Percentiles rank a stretch among this genome's conserved stretches.
Evolutionary conservation across 2,329 filamentous ascomycete genomes (phyloP).

Genomic region (Gliomastix tumulicola): DNA sequence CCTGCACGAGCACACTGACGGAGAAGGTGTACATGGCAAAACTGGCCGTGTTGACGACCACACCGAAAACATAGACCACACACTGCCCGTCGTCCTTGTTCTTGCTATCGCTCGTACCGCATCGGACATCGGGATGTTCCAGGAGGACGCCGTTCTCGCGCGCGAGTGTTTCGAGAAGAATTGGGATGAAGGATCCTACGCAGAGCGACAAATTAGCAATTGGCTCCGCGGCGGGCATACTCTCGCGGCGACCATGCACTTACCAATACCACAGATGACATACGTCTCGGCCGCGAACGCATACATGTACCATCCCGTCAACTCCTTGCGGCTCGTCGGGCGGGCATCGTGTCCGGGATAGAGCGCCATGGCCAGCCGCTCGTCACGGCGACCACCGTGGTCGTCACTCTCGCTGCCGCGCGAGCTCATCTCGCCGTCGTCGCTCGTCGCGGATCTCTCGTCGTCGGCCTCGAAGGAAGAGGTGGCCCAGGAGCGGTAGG

Average conservation of each 20-base stretch:
- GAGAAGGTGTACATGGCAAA: constrained; percentile 99
- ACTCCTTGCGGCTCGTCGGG: constrained; percentile 80
- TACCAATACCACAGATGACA: constrained; percentile 73
- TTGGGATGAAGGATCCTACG: constrained; percentile 92
- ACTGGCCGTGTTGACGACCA: constrained; percentile 89
- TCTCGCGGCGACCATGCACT: too few relatives aligned
- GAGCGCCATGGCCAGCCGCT: constrained; percentile 26
- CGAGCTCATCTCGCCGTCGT: constrained; percentile 24
- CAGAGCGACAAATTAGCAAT: too few relatives aligned
- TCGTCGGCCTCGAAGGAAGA: constrained; percentile 65
- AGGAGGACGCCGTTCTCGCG: constrained; percentile 85
- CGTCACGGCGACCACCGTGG: constrained; percentile 14
- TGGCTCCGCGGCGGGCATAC: too few relatives aligned
- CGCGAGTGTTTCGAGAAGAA: constrained; percentile 88
- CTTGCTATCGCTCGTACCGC: constrained; percentile 56
- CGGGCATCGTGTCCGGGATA: constrained; percentile 83
- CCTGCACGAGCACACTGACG: constrained; percentile 81
- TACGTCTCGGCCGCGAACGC: constrained; percentile 96
- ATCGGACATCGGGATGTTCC: constrained; percentile 69
- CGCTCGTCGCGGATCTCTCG: constrained; percentile 47
- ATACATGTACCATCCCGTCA: constrained; percentile 93
- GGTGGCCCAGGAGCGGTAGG: constrained; percentile 47
- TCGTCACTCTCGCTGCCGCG: constrained; percentile 24
- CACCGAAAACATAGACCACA: constrained; percentile 71
- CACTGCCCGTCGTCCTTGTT: constrained; percentile 58